Evolutionary conservation across 441 rosid genomes (phyloP), one percentile per base, ranked within the genome.

Genomic region (Erodium chrysanthum): DNA sequence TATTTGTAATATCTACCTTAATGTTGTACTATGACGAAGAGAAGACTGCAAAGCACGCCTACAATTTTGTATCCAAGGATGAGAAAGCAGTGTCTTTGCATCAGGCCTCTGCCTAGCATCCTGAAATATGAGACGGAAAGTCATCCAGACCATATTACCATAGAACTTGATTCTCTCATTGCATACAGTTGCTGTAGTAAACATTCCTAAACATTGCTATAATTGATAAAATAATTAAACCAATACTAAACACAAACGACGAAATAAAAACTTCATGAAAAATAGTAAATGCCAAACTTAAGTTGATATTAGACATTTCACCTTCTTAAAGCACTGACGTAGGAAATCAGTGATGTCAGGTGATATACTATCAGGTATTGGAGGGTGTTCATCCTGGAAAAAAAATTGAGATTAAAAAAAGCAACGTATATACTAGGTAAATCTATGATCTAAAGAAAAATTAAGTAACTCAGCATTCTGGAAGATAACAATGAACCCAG

Each of bases 51-150:
- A 82, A 62, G 88, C 93, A 73, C 93, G 96, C 76, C 90, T 81
- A 75, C 82, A 90, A 71, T 92, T 92, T 68, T 81, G 92, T 81
- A 95, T 95, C 99, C 99, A 95, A 71, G 97, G 93, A 76, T 95
- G 99, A 73, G 98, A 95, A 71, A 95, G 96, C 68, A 95, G 76
- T 29, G 97, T 87, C 84, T 95, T 92, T 35, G 99, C 99, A 85
- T 95, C 97, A 48, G 99, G 97, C 79, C 99, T 87, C 82, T 90
- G 94, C 71, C 97, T 86, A 65, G 99, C 90, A 84, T 92, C 99
- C 99, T 95, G 81, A 59, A 74, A 76, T 42, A 75, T 12, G 68
- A 67, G 75, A 78, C 56, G 48, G 77, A 14, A 71, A 17, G 54
- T 33, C 58, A 22, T 23, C 18, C 63, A 58, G 5, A 58, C 25